Evolutionary conservation across 75 land plant species (phyloP), one percentile per base, ranked within the genome.

Genomic region (Cunninghamia lanceolata): DNA sequence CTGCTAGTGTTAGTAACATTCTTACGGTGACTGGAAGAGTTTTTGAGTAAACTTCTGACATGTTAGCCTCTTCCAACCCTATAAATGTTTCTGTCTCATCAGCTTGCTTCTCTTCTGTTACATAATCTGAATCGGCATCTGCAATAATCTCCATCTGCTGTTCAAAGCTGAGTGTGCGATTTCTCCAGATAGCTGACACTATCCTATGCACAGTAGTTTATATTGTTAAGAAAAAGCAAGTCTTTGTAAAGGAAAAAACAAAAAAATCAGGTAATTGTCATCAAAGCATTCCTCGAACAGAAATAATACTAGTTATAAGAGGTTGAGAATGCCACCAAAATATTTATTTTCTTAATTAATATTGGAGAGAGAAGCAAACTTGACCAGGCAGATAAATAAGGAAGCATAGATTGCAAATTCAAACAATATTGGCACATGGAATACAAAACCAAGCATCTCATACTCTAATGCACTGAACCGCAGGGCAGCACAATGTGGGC

Each of bases 121-220:
- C 91, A 50, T 86, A 80, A 78, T 89, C 85, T 25, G 89, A 80
- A 78, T 88, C 85, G 17, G 88, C 90, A 68, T 92, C 93, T 40
- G 86, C 90, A 35, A 91, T 83, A 14, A 91, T 39, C 45, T 92
- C 89, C 70, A 89, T 85, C 59, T 86, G 91, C 80, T 97, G 89
- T 75, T 95, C 94, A 19, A 90, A 85, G 52, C 87, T 87, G 70
- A 91, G 78, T 0, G 88, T 90, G 78, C 92, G 87, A 39, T 93
- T 87, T 87, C 89, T 93, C 99, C 99, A 97, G 36, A 95, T 83
- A 21, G 90, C 94, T 86, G 87, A 90, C 83, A 95, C 90, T 53
- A 97, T 95, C 92, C 99, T 97, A 89, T 70, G 79, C 46, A n/a
- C 42, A 21, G 17, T 82, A 39, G 25, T 42, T 82, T 46, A 82